Conservation (phyloP, 2,329 filamentous ascomycete species). For the Trichoderma sp. region DNA sequence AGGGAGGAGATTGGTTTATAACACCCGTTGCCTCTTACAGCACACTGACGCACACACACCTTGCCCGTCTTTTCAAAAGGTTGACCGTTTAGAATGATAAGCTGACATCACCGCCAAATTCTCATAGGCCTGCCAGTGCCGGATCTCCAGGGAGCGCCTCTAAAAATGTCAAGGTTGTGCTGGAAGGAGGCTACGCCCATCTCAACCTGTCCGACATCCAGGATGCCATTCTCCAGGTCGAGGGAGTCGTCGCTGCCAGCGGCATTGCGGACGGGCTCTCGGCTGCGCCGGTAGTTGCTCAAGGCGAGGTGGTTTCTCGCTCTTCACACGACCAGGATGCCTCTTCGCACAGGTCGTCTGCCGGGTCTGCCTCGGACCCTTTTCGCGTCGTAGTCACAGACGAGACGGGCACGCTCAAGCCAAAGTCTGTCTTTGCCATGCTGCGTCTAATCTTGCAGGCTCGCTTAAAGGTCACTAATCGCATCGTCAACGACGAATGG, state of each 20-base stretch:
- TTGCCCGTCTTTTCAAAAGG: not conserved
- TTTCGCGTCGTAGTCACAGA: constrained; percentile 29
- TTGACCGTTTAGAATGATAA: not conserved
- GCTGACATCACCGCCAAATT: constrained; percentile 9
- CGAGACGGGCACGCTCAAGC: constrained; percentile 26
- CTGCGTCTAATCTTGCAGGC: constrained; percentile 32
- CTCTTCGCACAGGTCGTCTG: not conserved
- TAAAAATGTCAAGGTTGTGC: constrained; percentile 16
- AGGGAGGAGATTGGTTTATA: not conserved
- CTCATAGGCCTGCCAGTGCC: constrained; percentile 4
- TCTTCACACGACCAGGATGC: constrained; percentile 6
- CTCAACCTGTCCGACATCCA: constrained; percentile 36
- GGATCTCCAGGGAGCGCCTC: constrained; percentile 8
- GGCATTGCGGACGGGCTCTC: not conserved
- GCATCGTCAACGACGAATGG: constrained; percentile 33
- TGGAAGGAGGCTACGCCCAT: constrained; percentile 33
- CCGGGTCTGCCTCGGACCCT: not conserved
- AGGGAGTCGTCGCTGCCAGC: constrained; percentile 19
- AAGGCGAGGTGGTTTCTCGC: constrained; percentile 10
- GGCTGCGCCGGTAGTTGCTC: not conserved
- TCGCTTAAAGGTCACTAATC: constrained; percentile 31
- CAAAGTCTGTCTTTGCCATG: constrained; percentile 30
- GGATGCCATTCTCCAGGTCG: constrained; percentile 35
- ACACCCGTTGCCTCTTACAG: not conserved
- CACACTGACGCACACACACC: not conserved